Conservation (phyloP, 2,329 filamentous ascomycete species). For the Samsoniella hepiali region DNA sequence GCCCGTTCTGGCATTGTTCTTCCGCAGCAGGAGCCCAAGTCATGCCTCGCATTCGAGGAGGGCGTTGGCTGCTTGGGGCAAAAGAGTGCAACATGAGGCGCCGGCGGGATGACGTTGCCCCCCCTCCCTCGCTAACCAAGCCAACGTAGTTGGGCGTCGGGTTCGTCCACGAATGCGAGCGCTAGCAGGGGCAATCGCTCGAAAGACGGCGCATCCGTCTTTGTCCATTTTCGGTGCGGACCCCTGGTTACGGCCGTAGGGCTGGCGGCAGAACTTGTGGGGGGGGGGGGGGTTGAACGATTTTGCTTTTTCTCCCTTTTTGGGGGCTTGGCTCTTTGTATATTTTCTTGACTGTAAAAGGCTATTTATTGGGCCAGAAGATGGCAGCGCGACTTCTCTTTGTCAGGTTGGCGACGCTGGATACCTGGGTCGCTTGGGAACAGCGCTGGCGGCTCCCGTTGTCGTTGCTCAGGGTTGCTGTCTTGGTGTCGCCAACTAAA, state of each 20-base stretch:
- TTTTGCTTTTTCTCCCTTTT: no score
- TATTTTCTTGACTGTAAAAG: no score
- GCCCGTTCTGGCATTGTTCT: no score
- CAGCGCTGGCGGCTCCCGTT: no score
- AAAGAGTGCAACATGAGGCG: neutral
- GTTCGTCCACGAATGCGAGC: constrained; percentile 5
- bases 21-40: neutral
- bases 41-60: neutral
- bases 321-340: no score
- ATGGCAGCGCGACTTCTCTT: no score
- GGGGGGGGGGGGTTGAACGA: neutral
- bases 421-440: no score
- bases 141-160: neutral
- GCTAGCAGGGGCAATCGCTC: neutral
- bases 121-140: neutral
- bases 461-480: no score
- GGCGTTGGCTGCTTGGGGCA: neutral
- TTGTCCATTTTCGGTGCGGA: neutral
- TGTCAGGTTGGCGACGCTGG: no score
- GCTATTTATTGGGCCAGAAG: no score
- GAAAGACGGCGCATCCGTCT: neutral
- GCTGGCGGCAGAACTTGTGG: neutral
- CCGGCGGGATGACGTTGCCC: neutral
- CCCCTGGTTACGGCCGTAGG: neutral
- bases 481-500: no score